phyloP scores from a whole-genome alignment of 2,329 filamentous ascomycete genomes.

The Epichloe gansuensis region DNA sequence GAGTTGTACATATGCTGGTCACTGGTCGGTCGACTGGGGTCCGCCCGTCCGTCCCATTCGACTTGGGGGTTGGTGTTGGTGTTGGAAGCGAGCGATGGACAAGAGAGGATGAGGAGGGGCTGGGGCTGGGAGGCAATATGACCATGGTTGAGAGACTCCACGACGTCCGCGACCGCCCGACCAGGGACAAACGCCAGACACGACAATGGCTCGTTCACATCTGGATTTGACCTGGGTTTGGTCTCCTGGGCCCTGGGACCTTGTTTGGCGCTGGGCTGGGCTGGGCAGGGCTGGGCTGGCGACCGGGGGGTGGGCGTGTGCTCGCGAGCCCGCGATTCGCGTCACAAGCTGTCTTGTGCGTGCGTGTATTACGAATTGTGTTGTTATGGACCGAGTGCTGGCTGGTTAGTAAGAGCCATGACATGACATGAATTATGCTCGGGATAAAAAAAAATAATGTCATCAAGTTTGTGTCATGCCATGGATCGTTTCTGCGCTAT shows the following conservation, averaged over 20 bases:
- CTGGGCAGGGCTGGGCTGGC: conserved; percentile 1
- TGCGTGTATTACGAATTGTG: background rate
- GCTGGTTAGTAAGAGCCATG: background rate
- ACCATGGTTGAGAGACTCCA: background rate
- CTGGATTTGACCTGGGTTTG: conserved; percentile 1
- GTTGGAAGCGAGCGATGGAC: background rate
- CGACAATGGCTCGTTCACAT: background rate
- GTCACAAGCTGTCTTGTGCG: background rate
- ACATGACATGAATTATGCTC: background rate
- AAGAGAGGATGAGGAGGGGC: background rate
- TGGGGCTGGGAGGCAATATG: background rate
- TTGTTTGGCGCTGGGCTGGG: background rate
- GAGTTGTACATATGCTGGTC: background rate
- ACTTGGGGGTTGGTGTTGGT: background rate
- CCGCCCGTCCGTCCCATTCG: background rate
- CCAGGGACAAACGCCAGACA: conserved; percentile 3
- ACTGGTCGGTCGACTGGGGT: background rate
- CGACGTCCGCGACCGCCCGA: background rate
- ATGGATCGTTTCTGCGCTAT: background rate
- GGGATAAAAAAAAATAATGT: background rate
- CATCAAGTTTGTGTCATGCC: background rate
- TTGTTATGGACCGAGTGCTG: background rate
- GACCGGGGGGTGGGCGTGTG: background rate
- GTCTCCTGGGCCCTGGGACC: background rate
- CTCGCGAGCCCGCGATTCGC: background rate